Evolutionary conservation across 2,329 filamentous ascomycete genomes (phyloP), one percentile per base, ranked within the genome.

Genomic region (Ophiobolus disseminans): DNA sequence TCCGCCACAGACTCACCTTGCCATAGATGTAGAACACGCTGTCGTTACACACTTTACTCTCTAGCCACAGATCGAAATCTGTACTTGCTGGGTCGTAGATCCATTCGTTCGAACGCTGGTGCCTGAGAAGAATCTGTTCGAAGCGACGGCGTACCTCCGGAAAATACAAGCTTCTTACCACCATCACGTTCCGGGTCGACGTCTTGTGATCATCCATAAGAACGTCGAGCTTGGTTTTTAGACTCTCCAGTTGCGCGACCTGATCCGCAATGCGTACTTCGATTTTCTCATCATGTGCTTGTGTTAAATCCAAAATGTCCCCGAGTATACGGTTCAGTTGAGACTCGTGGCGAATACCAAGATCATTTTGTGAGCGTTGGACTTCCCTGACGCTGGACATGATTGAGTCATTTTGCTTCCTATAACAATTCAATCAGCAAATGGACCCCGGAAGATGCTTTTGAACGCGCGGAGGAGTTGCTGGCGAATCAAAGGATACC

Each of bases 21-120:
- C 57, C 52, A 10, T 32, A 50, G 7, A 60, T 57, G n/a, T 48
- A 60, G 26, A 46, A 60, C 0, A 54, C 14, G 3, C 20, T 21
- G 26, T 55, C 48, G 1, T 21, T 3, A 14, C 16, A 6, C 1
- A 40, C 22, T 0, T 32, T 3, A 10, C 48, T 57, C 13, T 49
- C 53, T 5, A 57, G 20, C 55, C 58, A 59, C 1, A 11, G 3
- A 11, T 22, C 21, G 16, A 59, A 59, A 0, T 37, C 9, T 0
- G 53, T 59, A 35, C 40, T n/a, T 20, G 9, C 1, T 1, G 14
- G 23, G 11, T 61, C 42, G 14, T 30, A 59, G 14, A 57, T 21
- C 58, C 55, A 59, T 2, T 41, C 50, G 16, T 59, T 55, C 0
- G 53, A 45, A 1, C 10, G 3, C 31, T 39, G 1, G 3, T 44